A percentile compares a stretch with the other conserved stretches of the same genome.
These are phyloP conservation scores for Hibiscus syriacus DNA, from an alignment of 345 rosid species.

Conservation along the genomic window DNA sequence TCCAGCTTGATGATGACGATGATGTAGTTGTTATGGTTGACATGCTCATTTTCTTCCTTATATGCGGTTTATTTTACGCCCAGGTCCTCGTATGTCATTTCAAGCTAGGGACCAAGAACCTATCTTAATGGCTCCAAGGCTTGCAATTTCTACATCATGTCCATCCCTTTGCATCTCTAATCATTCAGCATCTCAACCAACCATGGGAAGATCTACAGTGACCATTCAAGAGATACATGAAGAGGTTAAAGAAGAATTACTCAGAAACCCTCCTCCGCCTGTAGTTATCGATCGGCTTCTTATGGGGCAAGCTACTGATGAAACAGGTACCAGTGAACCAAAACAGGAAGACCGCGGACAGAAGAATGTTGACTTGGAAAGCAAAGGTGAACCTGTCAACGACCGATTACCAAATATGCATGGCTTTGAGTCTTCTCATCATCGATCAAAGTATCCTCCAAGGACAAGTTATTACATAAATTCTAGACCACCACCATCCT, in stretches of 20 bases:
- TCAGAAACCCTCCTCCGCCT: slow-evolving; percentile 16
- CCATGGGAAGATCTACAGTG: slow-evolving; percentile 30
- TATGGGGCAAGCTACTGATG: slow-evolving; percentile 15
- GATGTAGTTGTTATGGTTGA: no score
- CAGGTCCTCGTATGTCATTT: slow-evolving; percentile 24
- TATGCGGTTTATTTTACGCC: slow-evolving; percentile 30
- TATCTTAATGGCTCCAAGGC: slow-evolving; percentile 17
- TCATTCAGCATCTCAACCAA: slow-evolving; percentile 18
- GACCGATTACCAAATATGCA: neutral
- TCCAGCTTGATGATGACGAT: no score
- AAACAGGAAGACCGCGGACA: slow-evolving; percentile 14
- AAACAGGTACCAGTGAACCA: slow-evolving; percentile 17
- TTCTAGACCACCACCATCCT: slow-evolving; percentile 20
- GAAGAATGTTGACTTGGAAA: slow-evolving; percentile 21
- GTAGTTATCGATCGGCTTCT: neutral
- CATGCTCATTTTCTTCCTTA: slow-evolving; percentile 43
- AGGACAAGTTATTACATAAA: slow-evolving; percentile 21
- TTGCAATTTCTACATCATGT: no score
- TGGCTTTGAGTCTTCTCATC: slow-evolving; percentile 10
- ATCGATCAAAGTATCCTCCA: slow-evolving; percentile 15
- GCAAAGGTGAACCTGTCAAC: slow-evolving; percentile 4
- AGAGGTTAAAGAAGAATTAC: slow-evolving; percentile 33
- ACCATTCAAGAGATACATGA: slow-evolving; percentile 51
- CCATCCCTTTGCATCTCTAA: slow-evolving; percentile 30
- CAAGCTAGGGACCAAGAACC: slow-evolving; percentile 29